Evolutionary conservation across 75 land plant species (phyloP), one percentile per base, ranked within the genome.

Genomic region (Picea sitchensis): DNA sequence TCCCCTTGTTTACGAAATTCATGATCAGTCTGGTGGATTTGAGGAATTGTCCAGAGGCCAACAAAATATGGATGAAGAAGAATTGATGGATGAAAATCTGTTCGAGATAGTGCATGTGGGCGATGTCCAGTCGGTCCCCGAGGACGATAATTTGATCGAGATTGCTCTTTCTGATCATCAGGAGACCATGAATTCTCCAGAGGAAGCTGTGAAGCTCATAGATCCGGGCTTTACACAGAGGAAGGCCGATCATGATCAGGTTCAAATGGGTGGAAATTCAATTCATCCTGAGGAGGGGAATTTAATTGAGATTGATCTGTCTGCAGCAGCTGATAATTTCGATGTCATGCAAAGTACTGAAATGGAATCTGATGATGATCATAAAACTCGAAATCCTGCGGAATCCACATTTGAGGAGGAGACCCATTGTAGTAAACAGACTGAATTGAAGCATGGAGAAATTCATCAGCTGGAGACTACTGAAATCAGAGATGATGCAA

Each of bases 41-140:
- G 71, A 34, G 71, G 71, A 67, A 67, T 9, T 51, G 0, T 51
- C 56, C 56, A 51, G 56, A 51, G 56, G 56, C 56, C 56, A 51
- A 51, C 56, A 51, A 51, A 51, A 51, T 2, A 51, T 51, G 56
- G 71, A 67, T 14, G 71, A 67, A 67, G 36, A 18, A 67, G 71
- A 67, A 8, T 51, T 51, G 41, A 38, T 17, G 13, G 36, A 67
- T 32, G 71, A 67, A 67, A 67, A 38, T 18, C 71, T 67, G 71
- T 67, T 67, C 17, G 71, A 67, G 71, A 67, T 67, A 26, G 71
- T 67, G 71, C 20, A 67, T 67, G 71, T 7, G 36, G 71, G 71
- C 8, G 71, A 67, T 67, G 71, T 38, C 36, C 71, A 67, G 9
- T 67, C 71, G 20, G 36, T 67, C 41, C 34, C 44, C 2, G 71